Conservation (phyloP, 2,329 filamentous ascomycete species). For the Setomelanomma holmii region DNA sequence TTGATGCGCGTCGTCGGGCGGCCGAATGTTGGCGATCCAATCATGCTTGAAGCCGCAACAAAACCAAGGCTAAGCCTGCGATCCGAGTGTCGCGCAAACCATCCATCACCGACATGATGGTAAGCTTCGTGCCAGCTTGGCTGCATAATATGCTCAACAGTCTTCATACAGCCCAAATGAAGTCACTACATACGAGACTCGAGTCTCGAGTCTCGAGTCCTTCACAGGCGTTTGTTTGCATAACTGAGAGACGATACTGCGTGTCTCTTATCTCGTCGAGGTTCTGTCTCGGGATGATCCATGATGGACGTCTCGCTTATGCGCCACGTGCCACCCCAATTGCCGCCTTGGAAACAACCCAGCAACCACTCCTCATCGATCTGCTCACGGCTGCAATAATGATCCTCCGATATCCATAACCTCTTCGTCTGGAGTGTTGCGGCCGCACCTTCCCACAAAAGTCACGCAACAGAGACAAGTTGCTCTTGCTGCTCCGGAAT, state of each 20-base stretch:
- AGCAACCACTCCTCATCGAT: neutral
- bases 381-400: too few species aligned
- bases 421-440: too few species aligned
- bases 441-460: too few species aligned
- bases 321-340: neutral
- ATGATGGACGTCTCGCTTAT: neutral
- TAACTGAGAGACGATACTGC: neutral
- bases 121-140: neutral
- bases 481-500: too few species aligned
- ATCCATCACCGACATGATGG: neutral
- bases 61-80: slow-evolving; percentile 6
- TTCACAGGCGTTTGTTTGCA: neutral
- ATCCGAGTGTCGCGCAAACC: slow-evolving; percentile 3
- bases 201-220: neutral
- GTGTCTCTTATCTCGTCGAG: neutral
- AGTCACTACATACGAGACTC: neutral
- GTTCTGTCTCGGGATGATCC: neutral
- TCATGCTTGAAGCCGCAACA: neutral
- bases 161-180: neutral
- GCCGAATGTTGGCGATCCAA: slow-evolving; percentile 14
- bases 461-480: too few species aligned
- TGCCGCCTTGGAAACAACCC: neutral
- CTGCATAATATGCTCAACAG: neutral
- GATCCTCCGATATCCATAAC: too few species aligned
- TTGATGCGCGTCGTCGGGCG: slow-evolving; percentile 4